A percentile compares a stretch with the other conserved stretches of the same genome.
These are phyloP conservation scores for Excoecaria cochinchinensis DNA, from an alignment of 345 rosid genomes.

Conservation along the genomic window DNA sequence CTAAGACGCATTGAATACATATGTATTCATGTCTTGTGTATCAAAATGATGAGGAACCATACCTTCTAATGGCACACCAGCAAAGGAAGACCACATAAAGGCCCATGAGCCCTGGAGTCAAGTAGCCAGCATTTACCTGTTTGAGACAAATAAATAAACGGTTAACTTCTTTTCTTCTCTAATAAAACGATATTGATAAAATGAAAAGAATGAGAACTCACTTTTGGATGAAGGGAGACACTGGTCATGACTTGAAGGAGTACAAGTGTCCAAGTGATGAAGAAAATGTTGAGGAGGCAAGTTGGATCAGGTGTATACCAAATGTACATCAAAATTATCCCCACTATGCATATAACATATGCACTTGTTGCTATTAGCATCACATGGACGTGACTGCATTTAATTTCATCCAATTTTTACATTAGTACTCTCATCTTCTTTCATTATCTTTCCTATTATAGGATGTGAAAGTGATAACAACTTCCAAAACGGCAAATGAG, in stretches of 20 bases:
- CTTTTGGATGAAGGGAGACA: constrained; percentile 81
- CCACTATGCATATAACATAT: constrained; percentile 70
- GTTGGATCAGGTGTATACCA: constrained; percentile 88
- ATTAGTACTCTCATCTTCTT: background rate
- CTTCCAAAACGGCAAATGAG: too few relatives aligned
- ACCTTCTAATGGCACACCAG: constrained; percentile 98
- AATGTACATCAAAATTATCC: constrained; percentile 87
- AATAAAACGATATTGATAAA: background rate
- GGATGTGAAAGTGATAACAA: too few relatives aligned
- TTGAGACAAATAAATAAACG: background rate
- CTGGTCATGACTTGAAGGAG: constrained; percentile 96
- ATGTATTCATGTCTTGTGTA: background rate
- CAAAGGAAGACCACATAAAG: constrained; percentile 86
- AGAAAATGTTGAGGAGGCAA: constrained; percentile 90
- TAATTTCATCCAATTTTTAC: constrained; percentile 4
- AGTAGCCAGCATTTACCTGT: constrained; percentile 77
- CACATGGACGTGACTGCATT: constrained; percentile 66
- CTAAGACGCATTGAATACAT: background rate
- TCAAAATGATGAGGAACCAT: constrained; percentile 15
- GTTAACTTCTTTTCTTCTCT: background rate
- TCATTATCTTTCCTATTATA: too few relatives aligned
- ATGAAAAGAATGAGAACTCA: constrained; percentile 24
- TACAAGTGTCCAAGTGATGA: constrained; percentile 87
- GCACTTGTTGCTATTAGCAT: constrained; percentile 66
- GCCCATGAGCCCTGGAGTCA: constrained; percentile 96